These are phyloP conservation scores for Rhodotorula sp. DNA, from an alignment of 1,284 basidiomycete genomes.

Conservation along the genomic window DNA sequence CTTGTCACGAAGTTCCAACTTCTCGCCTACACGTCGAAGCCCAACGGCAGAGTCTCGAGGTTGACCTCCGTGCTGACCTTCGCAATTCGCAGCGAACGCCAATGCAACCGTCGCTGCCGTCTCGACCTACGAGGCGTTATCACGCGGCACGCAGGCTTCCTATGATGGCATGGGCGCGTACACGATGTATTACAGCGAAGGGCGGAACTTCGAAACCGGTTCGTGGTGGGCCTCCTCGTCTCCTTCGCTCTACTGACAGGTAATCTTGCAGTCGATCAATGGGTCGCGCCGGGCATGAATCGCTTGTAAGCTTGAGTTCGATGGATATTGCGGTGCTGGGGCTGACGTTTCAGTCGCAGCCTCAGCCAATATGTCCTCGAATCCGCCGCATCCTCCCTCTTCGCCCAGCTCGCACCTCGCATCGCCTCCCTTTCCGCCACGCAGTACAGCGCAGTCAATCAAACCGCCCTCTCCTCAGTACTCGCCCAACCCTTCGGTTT, in stretches of 20 bases:
- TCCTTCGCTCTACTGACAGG: not conserved
- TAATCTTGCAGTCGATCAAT: conserved; percentile 38
- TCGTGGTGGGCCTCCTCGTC: not conserved
- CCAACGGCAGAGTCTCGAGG: no score
- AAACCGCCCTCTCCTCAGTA: conserved; percentile 27
- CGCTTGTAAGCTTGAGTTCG: conserved; percentile 30
- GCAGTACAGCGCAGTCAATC: conserved; percentile 32
- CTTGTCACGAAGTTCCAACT: no score
- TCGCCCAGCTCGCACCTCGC: conserved; percentile 39
- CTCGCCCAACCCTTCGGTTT: conserved; percentile 43
- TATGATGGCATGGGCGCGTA: conserved; percentile 38
- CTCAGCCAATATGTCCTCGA: conserved; percentile 3
- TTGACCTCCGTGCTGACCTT: not conserved
- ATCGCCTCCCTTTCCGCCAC: conserved; percentile 20
- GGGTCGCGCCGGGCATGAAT: conserved; percentile 42
- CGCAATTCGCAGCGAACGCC: conserved; percentile 22
- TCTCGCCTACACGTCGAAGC: no score
- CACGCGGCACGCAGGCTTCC: conserved; percentile 2
- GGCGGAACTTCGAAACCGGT: conserved; percentile 46
- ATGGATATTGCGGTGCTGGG: not conserved
- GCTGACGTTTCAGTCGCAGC: not conserved
- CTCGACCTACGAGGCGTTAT: conserved; percentile 39
- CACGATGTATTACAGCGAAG: conserved; percentile 45
- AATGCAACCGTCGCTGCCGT: conserved; percentile 46
- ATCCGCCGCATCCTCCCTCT: conserved; percentile 37